Evolutionary conservation across 129 eudicot genomes (phyloP).

Genomic region (Artemisia annua): DNA sequence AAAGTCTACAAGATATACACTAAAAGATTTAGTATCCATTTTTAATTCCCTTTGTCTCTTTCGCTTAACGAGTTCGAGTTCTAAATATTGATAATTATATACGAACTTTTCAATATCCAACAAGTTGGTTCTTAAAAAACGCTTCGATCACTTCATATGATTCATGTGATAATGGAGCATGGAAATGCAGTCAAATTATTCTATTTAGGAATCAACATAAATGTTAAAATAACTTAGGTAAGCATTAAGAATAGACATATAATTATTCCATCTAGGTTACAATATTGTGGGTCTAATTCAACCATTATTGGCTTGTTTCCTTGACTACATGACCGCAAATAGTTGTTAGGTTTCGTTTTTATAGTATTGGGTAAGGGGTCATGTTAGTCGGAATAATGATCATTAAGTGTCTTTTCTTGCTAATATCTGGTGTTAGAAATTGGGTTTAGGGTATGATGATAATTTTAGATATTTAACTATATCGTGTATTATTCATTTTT

Average conservation of each 20-base stretch:
- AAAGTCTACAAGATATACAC: not conserved
- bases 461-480: no score
- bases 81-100: not conserved
- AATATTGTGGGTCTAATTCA: no score
- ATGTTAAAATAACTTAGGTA: not conserved
- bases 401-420: no score
- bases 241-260: not conserved
- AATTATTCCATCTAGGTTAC: no score
- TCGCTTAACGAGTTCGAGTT: constrained; percentile 8
- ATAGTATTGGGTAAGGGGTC: no score
- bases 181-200: constrained; percentile 28
- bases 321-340: constrained; percentile 4
- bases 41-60: not conserved
- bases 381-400: no score
- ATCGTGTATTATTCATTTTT: no score
- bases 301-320: constrained; percentile 11
- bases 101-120: not conserved
- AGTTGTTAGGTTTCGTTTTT: not conserved
- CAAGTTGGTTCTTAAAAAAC: constrained; percentile 20
- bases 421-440: no score
- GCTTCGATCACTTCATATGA: constrained; percentile 10
- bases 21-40: constrained; percentile 8
- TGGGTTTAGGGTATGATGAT: no score
- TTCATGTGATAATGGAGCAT: constrained; percentile 37
- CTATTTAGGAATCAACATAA: constrained; percentile 24